Evolutionary conservation across 2,329 filamentous ascomycete species (phyloP), one percentile per base, ranked within the genome.

Genomic region (Xylaria digitata): DNA sequence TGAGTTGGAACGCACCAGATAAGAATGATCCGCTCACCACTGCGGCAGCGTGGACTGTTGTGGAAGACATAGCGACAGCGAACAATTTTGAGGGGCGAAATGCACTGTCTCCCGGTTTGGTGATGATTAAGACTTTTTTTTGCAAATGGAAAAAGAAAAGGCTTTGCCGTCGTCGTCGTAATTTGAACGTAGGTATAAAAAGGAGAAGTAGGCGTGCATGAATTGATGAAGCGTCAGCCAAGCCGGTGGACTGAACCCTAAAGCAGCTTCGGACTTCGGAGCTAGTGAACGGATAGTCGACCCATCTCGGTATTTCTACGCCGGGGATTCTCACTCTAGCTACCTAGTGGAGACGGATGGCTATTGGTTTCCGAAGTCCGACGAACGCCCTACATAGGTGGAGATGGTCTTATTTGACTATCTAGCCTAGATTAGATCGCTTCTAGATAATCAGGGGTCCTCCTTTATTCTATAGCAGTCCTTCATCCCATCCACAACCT

Each of bases 401-500:
- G n/a, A 21, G 43, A 4, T 26, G 3, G 45, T 15, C 11, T 19
- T 1, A 15, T 48, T 13, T 15, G 3, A 48, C 21, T 26, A 26
- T 4, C 21, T 26, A 5, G 19, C 13, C 2, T 17, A n/a, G 45
- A 48, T 21, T 19, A 4, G 19, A 46, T 11, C 43, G 11, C 43
- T n/a, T 6, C 17, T 8, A 11, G 43, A 46, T 26, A 26, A 26
- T 26, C 26, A 26, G 26, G 5, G 26, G 26, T 26, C 26, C 26
- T 23, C 8, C 7, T 21, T 21, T 46, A 6, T 46, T 46, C n/a
- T 23, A 17, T 46, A 46, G 37, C 37, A 40, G 43, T 48, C 45
- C 11, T 48, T 26, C 19, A 48, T 48, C 7, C 60, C 60, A 21
- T 74, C 66, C 9, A 76, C 74, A 3, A 75, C 75, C 49, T 79